Conservation (phyloP, 768 basidiomycete genomes). For the Mycena chlorophos region DNA sequence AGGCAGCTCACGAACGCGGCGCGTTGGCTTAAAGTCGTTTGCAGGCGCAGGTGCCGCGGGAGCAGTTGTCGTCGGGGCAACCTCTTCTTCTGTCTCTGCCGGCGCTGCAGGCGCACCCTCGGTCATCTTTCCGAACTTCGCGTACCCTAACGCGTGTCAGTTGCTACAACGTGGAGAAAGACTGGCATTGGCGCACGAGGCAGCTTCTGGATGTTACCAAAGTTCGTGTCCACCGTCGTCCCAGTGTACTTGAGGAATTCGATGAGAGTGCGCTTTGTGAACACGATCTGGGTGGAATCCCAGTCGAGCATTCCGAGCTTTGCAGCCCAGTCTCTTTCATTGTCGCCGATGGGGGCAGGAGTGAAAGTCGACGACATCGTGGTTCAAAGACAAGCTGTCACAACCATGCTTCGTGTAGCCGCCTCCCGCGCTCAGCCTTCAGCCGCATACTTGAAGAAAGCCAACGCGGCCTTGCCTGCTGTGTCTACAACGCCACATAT, state of each 20-base stretch:
- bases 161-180: neutral
- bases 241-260: conserved; percentile 71
- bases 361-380: neutral
- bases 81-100: conserved; percentile 6
- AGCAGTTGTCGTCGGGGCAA: too few species aligned
- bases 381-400: neutral
- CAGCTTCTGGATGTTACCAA: conserved; percentile 70
- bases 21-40: conserved; percentile 50
- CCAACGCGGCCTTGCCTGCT: conserved; percentile 37
- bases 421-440: conserved; percentile 40
- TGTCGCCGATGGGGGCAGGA: neutral
- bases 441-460: conserved; percentile 46
- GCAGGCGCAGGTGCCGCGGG: conserved; percentile 16
- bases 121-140: conserved; percentile 63
- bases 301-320: conserved; percentile 78
- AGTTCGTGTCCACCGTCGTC: conserved; percentile 75
- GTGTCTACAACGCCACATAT: conserved; percentile 61
- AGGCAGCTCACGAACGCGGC: conserved; percentile 57
- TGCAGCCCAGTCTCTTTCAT: conserved; percentile 70
- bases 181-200: conserved; percentile 51
- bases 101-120: conserved; percentile 21
- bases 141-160: conserved; percentile 51
- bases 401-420: conserved; percentile 4
- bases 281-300: conserved; percentile 74
- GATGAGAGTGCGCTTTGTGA: conserved; percentile 73